These are phyloP conservation scores for Ophiostoma himal-ulmi DNA, from an alignment of 2,329 filamentous ascomycete species.

Conservation along the genomic window DNA sequence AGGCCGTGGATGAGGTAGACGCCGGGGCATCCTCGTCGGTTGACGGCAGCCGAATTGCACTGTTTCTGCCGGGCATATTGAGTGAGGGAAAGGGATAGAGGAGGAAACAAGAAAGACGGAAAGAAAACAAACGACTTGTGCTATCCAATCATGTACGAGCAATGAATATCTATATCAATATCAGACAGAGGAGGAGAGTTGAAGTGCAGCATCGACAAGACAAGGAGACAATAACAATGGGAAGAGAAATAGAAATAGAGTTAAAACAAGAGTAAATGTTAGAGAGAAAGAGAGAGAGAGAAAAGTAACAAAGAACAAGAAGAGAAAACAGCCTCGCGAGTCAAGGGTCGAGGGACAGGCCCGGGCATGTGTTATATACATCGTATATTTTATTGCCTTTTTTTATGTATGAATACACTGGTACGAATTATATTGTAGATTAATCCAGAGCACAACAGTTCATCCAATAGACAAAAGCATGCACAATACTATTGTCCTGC, in stretches of 20 bases:
- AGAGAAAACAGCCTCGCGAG: neutral
- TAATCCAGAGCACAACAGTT: neutral
- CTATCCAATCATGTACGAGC: neutral
- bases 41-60: slow-evolving; percentile 17
- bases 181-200: neutral
- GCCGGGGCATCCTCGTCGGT: slow-evolving; percentile 15
- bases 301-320: neutral
- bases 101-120: neutral
- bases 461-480: slow-evolving; percentile 4
- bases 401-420: neutral
- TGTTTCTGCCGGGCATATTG: slow-evolving; percentile 12
- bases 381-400: neutral
- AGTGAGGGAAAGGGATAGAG: neutral
- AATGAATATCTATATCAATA: neutral
- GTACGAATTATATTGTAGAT: neutral
- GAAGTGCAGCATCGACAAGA: neutral
- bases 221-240: neutral
- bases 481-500: neutral
- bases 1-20: slow-evolving; percentile 12
- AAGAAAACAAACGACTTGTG: neutral
- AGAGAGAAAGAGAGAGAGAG: neutral
- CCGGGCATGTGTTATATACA: neutral
- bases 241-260: neutral
- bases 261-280: neutral
- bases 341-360: slow-evolving; percentile 9